These are phyloP conservation scores for Immersiella caudata DNA, from an alignment of 495 filamentous ascomycete species.

Conservation along the genomic window DNA sequence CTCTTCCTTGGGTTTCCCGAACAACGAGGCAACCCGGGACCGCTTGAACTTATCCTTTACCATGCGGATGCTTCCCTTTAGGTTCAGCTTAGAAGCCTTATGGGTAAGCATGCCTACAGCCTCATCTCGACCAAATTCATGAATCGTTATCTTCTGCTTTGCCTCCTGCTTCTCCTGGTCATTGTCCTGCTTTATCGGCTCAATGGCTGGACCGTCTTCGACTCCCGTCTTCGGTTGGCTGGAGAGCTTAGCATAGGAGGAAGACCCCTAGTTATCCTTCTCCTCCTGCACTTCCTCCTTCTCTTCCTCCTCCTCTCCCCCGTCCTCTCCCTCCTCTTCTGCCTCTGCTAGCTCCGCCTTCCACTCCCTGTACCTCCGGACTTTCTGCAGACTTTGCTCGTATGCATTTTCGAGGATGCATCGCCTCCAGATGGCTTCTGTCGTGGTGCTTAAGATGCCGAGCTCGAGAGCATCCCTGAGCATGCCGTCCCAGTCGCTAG, in stretches of 20 bases:
- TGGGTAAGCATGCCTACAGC: slow-evolving; percentile 2
- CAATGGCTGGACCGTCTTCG: slow-evolving; percentile 12
- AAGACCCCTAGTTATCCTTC: slow-evolving; percentile 8
- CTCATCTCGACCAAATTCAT: slow-evolving; percentile 3
- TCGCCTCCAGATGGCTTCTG: slow-evolving; percentile 15
- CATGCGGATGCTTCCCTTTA: slow-evolving; percentile 4
- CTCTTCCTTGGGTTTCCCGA: slow-evolving; percentile 9
- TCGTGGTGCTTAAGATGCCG: slow-evolving; percentile 3
- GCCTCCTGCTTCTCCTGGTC: neutral
- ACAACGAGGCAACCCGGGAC: slow-evolving; percentile 13
- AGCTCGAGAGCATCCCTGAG: slow-evolving; percentile 12
- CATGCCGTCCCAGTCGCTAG: slow-evolving; percentile 15
- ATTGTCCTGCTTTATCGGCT: slow-evolving; percentile 12
- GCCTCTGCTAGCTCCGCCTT: neutral
- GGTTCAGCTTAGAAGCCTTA: neutral
- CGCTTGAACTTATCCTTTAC: slow-evolving; percentile 3
- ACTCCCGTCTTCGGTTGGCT: slow-evolving; percentile 3
- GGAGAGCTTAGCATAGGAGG: slow-evolving; percentile 6
- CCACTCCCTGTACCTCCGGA: slow-evolving; percentile 11
- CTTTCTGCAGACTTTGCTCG: neutral
- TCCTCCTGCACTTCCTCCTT: neutral
- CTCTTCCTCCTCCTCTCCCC: neutral
- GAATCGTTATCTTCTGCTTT: neutral
- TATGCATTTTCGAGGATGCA: slow-evolving; percentile 11
- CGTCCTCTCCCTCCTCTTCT: neutral